Conservation (phyloP, 73 alveolate genomes). For the Effrenium voratum region DNA sequence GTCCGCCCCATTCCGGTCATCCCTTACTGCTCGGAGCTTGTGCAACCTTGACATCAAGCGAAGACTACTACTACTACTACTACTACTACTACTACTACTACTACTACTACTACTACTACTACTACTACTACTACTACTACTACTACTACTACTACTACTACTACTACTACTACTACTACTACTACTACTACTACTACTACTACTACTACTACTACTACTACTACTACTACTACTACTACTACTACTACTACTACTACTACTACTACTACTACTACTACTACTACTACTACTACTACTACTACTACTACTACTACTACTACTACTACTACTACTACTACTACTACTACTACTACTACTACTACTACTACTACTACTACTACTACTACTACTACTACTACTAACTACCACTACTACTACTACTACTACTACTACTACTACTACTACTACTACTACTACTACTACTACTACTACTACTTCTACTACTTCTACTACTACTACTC, state of each 20-base stretch:
- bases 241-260: background rate
- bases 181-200: background rate
- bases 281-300: background rate
- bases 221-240: background rate
- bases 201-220: background rate
- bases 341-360: background rate
- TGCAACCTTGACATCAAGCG: too few relatives aligned
- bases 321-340: background rate
- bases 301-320: background rate
- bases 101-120: background rate
- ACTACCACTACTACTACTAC: background rate
- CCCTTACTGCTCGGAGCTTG: too few relatives aligned
- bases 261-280: background rate
- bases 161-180: constrained; percentile 11
- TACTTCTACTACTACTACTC: too few relatives aligned
- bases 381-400: too few relatives aligned
- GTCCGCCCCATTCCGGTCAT: too few relatives aligned
- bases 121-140: constrained; percentile 11
- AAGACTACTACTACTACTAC: background rate
- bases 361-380: too few relatives aligned
- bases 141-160: background rate
- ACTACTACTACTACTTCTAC: too few relatives aligned
- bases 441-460: background rate
- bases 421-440: background rate
- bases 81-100: background rate